phyloP scores from a whole-genome alignment of 768 basidiomycete genomes.

The Tephrocybe sp. region DNA sequence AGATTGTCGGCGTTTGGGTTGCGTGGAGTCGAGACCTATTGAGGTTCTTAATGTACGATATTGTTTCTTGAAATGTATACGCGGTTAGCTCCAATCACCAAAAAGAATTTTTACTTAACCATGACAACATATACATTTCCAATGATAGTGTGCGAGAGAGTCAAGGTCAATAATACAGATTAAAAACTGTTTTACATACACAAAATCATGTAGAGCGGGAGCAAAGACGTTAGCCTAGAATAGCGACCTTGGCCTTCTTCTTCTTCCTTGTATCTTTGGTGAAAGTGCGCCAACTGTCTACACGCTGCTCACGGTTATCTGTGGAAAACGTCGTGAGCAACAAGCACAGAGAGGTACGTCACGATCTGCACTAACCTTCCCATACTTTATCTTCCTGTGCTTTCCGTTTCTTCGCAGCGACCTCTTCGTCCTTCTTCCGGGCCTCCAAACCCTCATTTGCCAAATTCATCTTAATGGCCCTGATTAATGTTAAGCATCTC shows the following conservation, averaged over 20 bases:
- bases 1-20: not conserved
- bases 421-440: constrained; percentile 88
- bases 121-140: constrained; percentile 9
- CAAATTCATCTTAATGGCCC: constrained; percentile 86
- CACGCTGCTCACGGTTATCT: constrained; percentile 78
- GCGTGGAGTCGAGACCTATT: not conserved
- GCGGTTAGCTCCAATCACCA: constrained; percentile 8
- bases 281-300: constrained; percentile 83
- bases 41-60: constrained; percentile 4
- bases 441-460: constrained; percentile 93
- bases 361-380: constrained; percentile 61
- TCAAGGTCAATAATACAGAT: constrained; percentile 17
- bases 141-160: constrained; percentile 4
- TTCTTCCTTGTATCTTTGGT: constrained; percentile 71
- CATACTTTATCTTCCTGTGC: constrained; percentile 84
- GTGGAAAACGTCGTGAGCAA: constrained; percentile 3
- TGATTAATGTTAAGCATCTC: no score
- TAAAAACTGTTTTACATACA: constrained; percentile 22
- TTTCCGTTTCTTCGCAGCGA: constrained; percentile 75
- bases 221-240: constrained; percentile 55
- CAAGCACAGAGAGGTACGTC: not conserved
- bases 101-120: constrained; percentile 13
- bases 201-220: constrained; percentile 11
- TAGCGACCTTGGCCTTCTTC: constrained; percentile 66
- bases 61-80: constrained; percentile 9